Evolutionary conservation across 2,329 filamentous ascomycete species (phyloP).

Genomic region (Ophiostoma sp.): DNA sequence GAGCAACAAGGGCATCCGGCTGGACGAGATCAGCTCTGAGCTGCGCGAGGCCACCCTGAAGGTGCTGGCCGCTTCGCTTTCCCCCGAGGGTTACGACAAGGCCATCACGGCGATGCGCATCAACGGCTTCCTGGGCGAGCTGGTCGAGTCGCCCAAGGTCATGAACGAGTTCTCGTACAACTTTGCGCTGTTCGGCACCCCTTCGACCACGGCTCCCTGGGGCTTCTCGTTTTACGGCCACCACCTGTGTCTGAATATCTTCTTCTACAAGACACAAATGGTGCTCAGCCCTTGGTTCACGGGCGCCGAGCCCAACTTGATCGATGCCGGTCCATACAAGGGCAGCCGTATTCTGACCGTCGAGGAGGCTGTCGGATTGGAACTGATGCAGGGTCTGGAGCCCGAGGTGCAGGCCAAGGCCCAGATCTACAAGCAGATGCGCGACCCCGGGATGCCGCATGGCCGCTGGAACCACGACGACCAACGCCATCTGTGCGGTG

Average conservation of each 20-base stretch:
- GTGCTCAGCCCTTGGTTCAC: conserved; percentile 75
- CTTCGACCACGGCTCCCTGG: conserved; percentile 61
- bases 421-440: conserved; percentile 59
- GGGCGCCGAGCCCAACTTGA: conserved; percentile 75
- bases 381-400: conserved; percentile 66
- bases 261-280: conserved; percentile 65
- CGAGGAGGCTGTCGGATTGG: conserved; percentile 65
- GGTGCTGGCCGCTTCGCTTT: conserved; percentile 60
- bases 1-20: conserved; percentile 66
- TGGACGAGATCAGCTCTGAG: conserved; percentile 56
- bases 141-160: conserved; percentile 61
- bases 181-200: conserved; percentile 35
- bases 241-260: conserved; percentile 71
- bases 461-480: conserved; percentile 80
- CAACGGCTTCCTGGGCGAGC: conserved; percentile 72
- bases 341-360: conserved; percentile 66
- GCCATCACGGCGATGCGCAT: conserved; percentile 69
- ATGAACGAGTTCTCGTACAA: conserved; percentile 76
- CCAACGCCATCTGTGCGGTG: conserved; percentile 74
- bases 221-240: conserved; percentile 77
- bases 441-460: conserved; percentile 64
- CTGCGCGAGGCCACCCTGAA: conserved; percentile 52
- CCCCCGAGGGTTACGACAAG: conserved; percentile 70
- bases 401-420: conserved; percentile 49
- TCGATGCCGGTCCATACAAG: conserved; percentile 62